Base-by-base conservation (phyloP, 306 rosid genomes). In the Prosopis cineraria region DNA sequence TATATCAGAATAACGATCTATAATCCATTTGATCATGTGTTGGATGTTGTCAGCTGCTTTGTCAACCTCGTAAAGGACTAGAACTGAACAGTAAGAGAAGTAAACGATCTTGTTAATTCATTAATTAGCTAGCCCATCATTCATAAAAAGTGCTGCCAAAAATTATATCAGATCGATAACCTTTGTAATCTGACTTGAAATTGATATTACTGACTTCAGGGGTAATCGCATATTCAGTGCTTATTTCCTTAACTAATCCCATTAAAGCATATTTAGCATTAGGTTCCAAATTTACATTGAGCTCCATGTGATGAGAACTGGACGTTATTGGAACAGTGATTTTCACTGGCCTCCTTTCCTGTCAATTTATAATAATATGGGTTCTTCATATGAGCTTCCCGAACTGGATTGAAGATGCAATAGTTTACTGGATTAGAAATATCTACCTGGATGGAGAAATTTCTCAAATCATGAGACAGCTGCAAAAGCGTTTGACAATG, bases 11-110 rank as follows among this genome's bases (percentile, higher is more conserved):
- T 90, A 85, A 72, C 98, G 87, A 79, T 94, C 98, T 82, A 90
- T 83, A 59, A 89, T 90, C 97, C 97, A 94, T 79, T 91, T 92
- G 76, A 92, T 88, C 89, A 94, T 72, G 83, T 92, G 95, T 56
- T 89, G 97, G 59, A 89, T 80, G 79, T 82, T 88, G 81, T 90
- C 91, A 31, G 79, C 76, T 56, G 97, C 90, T 77, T 90, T 86
- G 84, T 94, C 93, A 22, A 88, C 90, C 27, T 80, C 95, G 67
- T 90, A 82, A 48, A 94, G 91, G 81, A 94, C 83, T 63, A 94
- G 78, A 14, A 89, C 97, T 94, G 91, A 34, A 81, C 3, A 83
- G 56, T 24, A 34, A 78, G 41, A 63, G 77, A n/a, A n/a, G n/a
- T 71, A 56, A 75, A 58, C 68, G 72, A 36, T 34, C 31, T 85